Base-by-base conservation (phyloP, 495 filamentous ascomycete species). In the Penicillium taxi region DNA sequence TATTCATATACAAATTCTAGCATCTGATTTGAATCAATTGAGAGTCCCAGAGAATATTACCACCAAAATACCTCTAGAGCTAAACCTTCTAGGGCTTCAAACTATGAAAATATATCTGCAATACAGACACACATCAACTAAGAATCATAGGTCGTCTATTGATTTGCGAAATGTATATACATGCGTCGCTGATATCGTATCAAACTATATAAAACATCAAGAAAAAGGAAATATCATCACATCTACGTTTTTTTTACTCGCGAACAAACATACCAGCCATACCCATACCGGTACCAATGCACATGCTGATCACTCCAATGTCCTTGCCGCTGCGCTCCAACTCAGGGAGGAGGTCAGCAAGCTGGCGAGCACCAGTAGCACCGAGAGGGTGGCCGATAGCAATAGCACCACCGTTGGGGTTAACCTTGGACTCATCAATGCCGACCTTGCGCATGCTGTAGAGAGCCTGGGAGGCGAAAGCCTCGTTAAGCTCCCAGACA, bases 401-500 rank as follows among this genome's bases (percentile, higher is more conserved):
- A 60, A 96, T 94, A 12, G 89, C 88, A 43, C 89, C 89, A 41
- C 89, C 89, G 40, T 91, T 87, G 8, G 87, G 87, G 63, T 96
- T 96, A 1, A 96, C 80, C 66, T 69, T 73, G 3, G 71, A 73
- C 45, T 73, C 60, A 45, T 72, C 72, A 66, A 78, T 74, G 6
- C 85, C 85, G 12, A 94, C 64, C 59, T 80, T 73, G 46, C 84
- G 64, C 22, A 86, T 56, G 52, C 82, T 90, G 64, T 93, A 84
- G 7, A 95, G 55, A 9, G 84, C 80, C 65, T 96, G 89, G 36
- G 80, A 84, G 3, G 89, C 89, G 63, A 94, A 96, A 13, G 89
- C 88, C 71, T 95, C 89, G 59, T 95, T 96, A 56, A 96, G 80
- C 71, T 96, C 89, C 87, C 87, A 95, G n/a, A 90, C 65, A 5